These are phyloP conservation scores for Claviceps maximensis DNA, from an alignment of 2,329 filamentous ascomycete species.

Conservation along the genomic window DNA sequence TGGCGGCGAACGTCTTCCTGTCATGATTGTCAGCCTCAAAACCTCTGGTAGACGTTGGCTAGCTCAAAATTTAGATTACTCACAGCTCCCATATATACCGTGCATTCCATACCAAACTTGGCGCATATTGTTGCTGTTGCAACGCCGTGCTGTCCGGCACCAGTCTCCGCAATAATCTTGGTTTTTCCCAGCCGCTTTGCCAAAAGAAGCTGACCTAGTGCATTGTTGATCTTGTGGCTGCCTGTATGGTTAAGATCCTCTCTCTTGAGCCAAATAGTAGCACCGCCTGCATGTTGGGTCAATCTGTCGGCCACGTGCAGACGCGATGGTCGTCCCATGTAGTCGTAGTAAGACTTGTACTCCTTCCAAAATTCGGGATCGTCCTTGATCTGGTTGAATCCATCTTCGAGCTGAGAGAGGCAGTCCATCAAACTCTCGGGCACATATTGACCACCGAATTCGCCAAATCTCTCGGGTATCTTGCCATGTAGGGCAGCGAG, in stretches of 20 bases:
- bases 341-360: conserved; percentile 88
- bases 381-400: conserved; percentile 76
- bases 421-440: conserved; percentile 98
- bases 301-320: conserved; percentile 80
- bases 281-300: conserved; percentile 78
- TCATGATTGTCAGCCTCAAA: conserved; percentile 13
- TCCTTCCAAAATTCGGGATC: conserved; percentile 95
- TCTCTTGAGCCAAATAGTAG: conserved; percentile 94
- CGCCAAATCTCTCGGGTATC: conserved; percentile 77
- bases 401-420: conserved; percentile 74
- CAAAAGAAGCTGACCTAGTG: conserved; percentile 80
- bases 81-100: conserved; percentile 88
- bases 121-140: conserved; percentile 95
- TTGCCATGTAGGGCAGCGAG: conserved; percentile 69
- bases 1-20: conserved; percentile 87
- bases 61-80: conserved; percentile 12
- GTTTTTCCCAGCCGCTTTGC: conserved; percentile 83
- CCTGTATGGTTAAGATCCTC: conserved; percentile 97
- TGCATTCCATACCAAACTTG: conserved; percentile 97
- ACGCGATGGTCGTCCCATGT: conserved; percentile 90
- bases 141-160: conserved; percentile 94
- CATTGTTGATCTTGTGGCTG: conserved; percentile 99
- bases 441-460: conserved; percentile 95
- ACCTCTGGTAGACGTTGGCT: neutral
- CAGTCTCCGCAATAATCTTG: conserved; percentile 94